These are phyloP conservation scores for Jackrogersella minutella DNA, from an alignment of 495 filamentous ascomycete species.

Conservation along the genomic window DNA sequence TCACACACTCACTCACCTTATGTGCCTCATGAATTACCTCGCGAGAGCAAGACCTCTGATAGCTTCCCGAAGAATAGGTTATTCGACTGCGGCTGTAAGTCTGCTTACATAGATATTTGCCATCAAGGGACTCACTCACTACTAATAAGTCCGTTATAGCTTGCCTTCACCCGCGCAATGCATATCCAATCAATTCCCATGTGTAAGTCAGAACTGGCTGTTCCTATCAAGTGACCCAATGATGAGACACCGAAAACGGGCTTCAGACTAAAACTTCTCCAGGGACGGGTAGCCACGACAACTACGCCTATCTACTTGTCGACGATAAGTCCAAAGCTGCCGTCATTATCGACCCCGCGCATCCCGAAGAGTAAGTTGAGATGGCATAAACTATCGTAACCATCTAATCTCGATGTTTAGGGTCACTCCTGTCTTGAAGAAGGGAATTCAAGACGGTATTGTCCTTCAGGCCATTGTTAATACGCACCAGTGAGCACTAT, in stretches of 20 bases:
- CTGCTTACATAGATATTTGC: neutral
- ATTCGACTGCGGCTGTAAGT: slow-evolving; percentile 45
- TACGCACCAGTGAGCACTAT: slow-evolving; percentile 83
- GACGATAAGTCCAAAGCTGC: slow-evolving; percentile 91
- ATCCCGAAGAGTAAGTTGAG: slow-evolving; percentile 81
- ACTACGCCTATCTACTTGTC: slow-evolving; percentile 95
- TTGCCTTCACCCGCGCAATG: slow-evolving; percentile 66
- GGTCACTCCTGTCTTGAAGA: slow-evolving; percentile 80
- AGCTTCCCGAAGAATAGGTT: slow-evolving; percentile 41
- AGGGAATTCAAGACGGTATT: slow-evolving; percentile 74
- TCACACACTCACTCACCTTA: neutral
- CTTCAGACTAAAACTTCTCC: slow-evolving; percentile 15
- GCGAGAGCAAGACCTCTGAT: slow-evolving; percentile 29
- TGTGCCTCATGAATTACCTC: slow-evolving; percentile 40
- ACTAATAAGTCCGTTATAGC: slow-evolving; percentile 40
- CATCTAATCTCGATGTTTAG: slow-evolving; percentile 54
- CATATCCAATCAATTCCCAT: slow-evolving; percentile 98
- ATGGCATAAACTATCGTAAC: neutral
- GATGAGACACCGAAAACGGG: neutral
- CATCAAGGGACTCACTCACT: slow-evolving; percentile 17
- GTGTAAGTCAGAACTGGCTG: slow-evolving; percentile 71
- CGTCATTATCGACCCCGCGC: slow-evolving; percentile 94
- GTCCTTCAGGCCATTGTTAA: slow-evolving; percentile 91
- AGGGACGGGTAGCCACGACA: slow-evolving; percentile 92
- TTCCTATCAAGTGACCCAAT: neutral